A percentile compares a stretch with the other conserved stretches of the same genome.
These are phyloP conservation scores for Auricularia auricula-judae DNA, from an alignment of 768 basidiomycete species.

Conservation along the genomic window DNA sequence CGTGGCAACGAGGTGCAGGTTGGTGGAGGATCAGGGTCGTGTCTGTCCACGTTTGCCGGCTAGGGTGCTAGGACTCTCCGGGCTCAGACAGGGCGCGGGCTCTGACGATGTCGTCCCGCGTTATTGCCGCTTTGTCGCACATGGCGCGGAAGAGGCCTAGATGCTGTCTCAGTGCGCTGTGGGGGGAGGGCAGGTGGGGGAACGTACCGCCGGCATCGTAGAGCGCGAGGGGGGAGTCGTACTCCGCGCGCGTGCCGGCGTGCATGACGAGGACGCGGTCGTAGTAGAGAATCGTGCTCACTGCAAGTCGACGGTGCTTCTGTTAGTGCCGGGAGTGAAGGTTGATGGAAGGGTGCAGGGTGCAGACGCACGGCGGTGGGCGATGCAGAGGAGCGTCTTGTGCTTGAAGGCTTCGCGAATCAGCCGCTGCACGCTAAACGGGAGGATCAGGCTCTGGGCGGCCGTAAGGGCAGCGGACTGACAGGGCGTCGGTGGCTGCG, in stretches of 20 bases:
- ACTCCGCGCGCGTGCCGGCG: constrained; percentile 55
- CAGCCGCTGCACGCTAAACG: constrained; percentile 17
- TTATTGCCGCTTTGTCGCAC: constrained; percentile 55
- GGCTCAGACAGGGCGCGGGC: too few species aligned
- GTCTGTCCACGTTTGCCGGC: too few species aligned
- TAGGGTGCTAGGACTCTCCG: too few species aligned
- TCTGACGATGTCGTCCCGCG: constrained; percentile 39
- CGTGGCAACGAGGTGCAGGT: too few species aligned
- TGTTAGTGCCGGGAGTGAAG: not conserved
- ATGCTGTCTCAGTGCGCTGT: constrained; percentile 16
- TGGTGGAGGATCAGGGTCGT: too few species aligned
- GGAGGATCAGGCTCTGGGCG: not conserved
- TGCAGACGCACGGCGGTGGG: constrained; percentile 13
- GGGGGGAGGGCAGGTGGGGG: not conserved
- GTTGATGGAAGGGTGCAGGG: not conserved
- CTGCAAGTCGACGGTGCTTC: constrained; percentile 5
- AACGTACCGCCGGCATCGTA: constrained; percentile 34
- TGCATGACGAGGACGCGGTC: constrained; percentile 72
- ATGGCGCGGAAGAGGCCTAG: constrained; percentile 51
- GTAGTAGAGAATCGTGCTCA: constrained; percentile 47
- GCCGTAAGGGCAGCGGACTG: not conserved
- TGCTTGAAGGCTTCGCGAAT: constrained; percentile 3
- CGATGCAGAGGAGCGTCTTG: constrained; percentile 2
- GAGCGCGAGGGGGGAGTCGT: constrained; percentile 59
- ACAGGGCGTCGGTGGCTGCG: not conserved